Conservation (phyloP, 2,329 filamentous ascomycete species). For the Colletotrichum liaoningense region DNA sequence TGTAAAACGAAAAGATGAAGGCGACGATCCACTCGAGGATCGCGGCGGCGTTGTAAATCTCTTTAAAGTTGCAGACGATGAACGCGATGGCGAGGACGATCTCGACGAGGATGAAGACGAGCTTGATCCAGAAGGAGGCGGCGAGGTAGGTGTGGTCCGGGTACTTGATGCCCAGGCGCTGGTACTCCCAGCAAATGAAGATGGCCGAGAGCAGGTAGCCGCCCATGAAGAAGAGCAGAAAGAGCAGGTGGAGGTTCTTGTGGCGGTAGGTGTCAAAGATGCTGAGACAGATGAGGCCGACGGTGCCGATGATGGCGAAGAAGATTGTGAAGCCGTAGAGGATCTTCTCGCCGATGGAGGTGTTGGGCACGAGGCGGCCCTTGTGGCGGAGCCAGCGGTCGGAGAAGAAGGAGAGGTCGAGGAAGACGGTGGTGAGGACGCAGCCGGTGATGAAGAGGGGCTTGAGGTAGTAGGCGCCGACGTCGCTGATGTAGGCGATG, state of each 20-base stretch:
- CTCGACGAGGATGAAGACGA: constrained; percentile 85
- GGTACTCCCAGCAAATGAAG: constrained; percentile 91
- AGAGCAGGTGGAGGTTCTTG: constrained; percentile 75
- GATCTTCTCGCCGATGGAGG: constrained; percentile 70
- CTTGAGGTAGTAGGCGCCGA: constrained; percentile 72
- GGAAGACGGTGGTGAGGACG: constrained; percentile 78
- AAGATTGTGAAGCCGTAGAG: constrained; percentile 71
- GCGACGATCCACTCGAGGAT: constrained; percentile 84
- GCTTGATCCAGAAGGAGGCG: constrained; percentile 88
- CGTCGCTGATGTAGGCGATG: constrained; percentile 80
- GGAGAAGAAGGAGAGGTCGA: constrained; percentile 82
- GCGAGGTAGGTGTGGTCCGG: constrained; percentile 79
- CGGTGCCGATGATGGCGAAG: constrained; percentile 79
- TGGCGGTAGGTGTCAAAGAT: constrained; percentile 87
- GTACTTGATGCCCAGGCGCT: constrained; percentile 81
- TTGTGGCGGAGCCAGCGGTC: constrained; percentile 89
- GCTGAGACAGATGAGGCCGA: constrained; percentile 83
- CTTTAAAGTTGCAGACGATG: constrained; percentile 62
- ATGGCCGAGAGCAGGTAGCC: constrained; percentile 89
- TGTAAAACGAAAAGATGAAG: constrained; percentile 88
- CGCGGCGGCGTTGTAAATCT: constrained; percentile 73
- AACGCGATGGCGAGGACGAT: constrained; percentile 80
- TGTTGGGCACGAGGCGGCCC: constrained; percentile 82
- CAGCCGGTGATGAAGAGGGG: constrained; percentile 83
- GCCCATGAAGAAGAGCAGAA: constrained; percentile 84